Evolutionary conservation across 495 filamentous ascomycete genomes (phyloP).

Genomic region (Neurospora cerealis): DNA sequence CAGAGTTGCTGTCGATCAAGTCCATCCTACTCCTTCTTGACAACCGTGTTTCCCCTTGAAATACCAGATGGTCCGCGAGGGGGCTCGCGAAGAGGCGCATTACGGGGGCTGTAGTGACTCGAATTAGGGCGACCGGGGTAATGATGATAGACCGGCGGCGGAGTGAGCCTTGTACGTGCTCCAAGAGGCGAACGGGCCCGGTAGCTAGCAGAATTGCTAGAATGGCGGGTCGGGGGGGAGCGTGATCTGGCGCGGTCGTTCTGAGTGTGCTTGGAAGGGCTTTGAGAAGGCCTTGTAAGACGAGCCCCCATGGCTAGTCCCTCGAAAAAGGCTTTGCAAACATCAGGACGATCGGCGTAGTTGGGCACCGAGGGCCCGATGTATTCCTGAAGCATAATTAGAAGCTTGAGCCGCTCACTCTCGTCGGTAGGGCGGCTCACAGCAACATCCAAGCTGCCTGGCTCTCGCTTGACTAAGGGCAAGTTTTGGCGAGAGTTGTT

Average conservation of each 20-base stretch:
- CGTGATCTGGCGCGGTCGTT: neutral
- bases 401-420: neutral
- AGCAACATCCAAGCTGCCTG: neutral
- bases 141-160: conserved; percentile 1
- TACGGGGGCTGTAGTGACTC: conserved; percentile 2
- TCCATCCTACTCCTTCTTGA: neutral
- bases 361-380: conserved; percentile 4
- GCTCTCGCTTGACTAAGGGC: neutral
- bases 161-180: neutral
- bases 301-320: conserved; percentile 18
- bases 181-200: conserved; percentile 13
- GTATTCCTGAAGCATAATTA: neutral
- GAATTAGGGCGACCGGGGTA: neutral
- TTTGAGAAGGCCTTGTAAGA: conserved; percentile 1
- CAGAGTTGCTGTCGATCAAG: neutral
- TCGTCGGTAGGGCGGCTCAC: neutral
- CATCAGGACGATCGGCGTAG: conserved; percentile 2
- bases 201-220: neutral
- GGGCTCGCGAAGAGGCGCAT: neutral
- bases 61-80: neutral
- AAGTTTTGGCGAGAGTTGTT: neutral
- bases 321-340: conserved; percentile 19
- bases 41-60: neutral
- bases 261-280: neutral
- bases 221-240: neutral